Base-by-base conservation (phyloP, 805 yeast genomes). In the Lipomyces sp. region DNA sequence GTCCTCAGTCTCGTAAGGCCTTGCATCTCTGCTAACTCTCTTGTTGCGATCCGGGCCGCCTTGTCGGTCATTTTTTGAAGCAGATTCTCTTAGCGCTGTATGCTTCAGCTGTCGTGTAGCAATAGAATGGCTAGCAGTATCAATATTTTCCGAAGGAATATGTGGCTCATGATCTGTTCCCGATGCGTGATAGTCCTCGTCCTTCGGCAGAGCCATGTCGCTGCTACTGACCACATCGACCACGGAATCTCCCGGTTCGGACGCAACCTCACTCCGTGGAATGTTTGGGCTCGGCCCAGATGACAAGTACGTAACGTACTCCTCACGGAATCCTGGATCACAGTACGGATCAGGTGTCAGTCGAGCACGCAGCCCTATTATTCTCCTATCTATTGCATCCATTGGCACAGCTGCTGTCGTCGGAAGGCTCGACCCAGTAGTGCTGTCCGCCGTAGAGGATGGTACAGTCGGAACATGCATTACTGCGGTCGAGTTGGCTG, bases 271-370 rank as follows among this genome's bases (percentile, higher is more conserved):
- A 32, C 53, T 37, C 35, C 34, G 60, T 10, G 29, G 54, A 15
- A 29, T 34, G 29, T 32, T 51, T n/a, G 50, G 6, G n/a, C 48
- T 33, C 7, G 57, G 13, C 13, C 53, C 32, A 8, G 63, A 24
- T 15, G 63, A 53, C 54, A 62, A 30, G 35, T 62, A 62, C 11
- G 64, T 62, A 1, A 62, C 64, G 32, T 62, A 62, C 11, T 62
- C 64, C 8, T 62, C 64, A 35, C 30, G 32, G 35, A 37, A 50
- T 15, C 18, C 48, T 5, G 64, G 61, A 33, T 57, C 51, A 34
- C 24, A 62, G 62, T 62, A 57, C 4, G 64, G 64, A 30, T 57
- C 61, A 10, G 64, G 56, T 11, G 64, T 35, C 39, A 62, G 56
- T 39, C 32, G 29, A 8, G 55, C 42, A 24, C 64, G 64, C 13